Evolutionary conservation across 441 rosid genomes (phyloP).

Genomic region (Heliophila coronopifolia): DNA sequence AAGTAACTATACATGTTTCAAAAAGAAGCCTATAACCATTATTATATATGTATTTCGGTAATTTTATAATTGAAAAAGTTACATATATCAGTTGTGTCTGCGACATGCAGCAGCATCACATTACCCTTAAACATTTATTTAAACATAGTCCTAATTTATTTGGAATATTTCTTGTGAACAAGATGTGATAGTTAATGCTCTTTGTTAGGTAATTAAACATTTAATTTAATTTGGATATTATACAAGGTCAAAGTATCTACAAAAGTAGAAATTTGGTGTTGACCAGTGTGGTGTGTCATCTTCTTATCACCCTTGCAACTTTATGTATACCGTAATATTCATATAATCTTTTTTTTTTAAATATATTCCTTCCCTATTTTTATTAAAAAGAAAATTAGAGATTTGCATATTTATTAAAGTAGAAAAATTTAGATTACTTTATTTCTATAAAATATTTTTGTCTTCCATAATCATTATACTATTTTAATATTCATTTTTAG

Average conservation of each 20-base stretch:
- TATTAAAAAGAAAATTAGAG: too few species aligned
- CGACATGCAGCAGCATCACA: constrained; percentile 22
- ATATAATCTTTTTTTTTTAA: too few species aligned
- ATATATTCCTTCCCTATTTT: too few species aligned
- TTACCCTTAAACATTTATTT: constrained; percentile 3
- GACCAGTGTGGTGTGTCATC: too few species aligned
- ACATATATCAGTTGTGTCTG: background rate
- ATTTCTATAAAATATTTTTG: too few species aligned
- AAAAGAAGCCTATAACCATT: background rate
- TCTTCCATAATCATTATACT: too few species aligned
- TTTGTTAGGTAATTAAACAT: background rate
- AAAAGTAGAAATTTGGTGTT: constrained; percentile 4
- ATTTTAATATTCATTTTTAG: too few species aligned
- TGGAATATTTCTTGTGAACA: background rate
- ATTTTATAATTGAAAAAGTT: background rate
- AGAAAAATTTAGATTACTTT: too few species aligned
- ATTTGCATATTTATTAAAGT: too few species aligned
- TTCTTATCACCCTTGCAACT: too few species aligned
- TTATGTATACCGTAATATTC: too few species aligned
- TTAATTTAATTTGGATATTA: background rate
- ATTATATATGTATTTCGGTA: background rate
- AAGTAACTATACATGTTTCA: background rate
- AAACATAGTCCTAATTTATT: background rate
- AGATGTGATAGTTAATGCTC: background rate
- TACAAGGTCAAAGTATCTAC: background rate